phyloP scores from a whole-genome alignment of 2,329 filamentous ascomycete genomes.

The Amauroascus niger region DNA sequence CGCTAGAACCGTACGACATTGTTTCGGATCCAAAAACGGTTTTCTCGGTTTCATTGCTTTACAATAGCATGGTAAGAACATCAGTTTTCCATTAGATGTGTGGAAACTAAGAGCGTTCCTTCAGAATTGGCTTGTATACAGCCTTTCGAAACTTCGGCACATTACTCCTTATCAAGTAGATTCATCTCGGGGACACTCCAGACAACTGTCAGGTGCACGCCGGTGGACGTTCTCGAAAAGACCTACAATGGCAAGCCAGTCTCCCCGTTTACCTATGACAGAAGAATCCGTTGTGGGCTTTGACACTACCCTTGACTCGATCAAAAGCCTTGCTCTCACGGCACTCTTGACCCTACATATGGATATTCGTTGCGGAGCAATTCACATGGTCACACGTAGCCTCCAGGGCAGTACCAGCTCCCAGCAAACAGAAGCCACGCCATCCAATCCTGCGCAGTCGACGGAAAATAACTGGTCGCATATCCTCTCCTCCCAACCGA shows the following conservation, averaged over 20 bases:
- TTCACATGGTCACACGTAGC: slow-evolving; percentile 63
- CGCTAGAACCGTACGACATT: slow-evolving; percentile 67
- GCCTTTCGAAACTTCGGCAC: slow-evolving; percentile 69
- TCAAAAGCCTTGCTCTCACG: slow-evolving; percentile 67
- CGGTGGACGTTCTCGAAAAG: slow-evolving; percentile 68
- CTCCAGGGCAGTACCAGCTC: slow-evolving; percentile 47
- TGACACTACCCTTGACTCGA: slow-evolving; percentile 74
- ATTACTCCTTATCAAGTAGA: slow-evolving; percentile 72
- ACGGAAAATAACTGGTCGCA: slow-evolving; percentile 58
- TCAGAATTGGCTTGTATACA: slow-evolving; percentile 78
- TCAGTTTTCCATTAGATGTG: not conserved
- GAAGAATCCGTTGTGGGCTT: slow-evolving; percentile 77
- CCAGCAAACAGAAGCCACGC: slow-evolving; percentile 26
- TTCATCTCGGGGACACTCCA: slow-evolving; percentile 41
- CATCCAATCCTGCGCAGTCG: slow-evolving; percentile 47
- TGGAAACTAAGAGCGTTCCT: not conserved
- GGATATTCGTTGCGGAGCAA: slow-evolving; percentile 75
- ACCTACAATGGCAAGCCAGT: slow-evolving; percentile 48
- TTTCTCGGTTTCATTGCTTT: slow-evolving; percentile 72
- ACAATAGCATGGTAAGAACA: slow-evolving; percentile 69
- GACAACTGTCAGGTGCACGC: slow-evolving; percentile 43
- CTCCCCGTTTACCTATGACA: slow-evolving; percentile 79
- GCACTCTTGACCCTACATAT: slow-evolving; percentile 79
- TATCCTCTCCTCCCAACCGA: slow-evolving; percentile 35
- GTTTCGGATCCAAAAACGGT: slow-evolving; percentile 84